A percentile compares a stretch with the other conserved stretches of the same genome.
phyloP scores from a whole-genome alignment of 176 grass and related monocot genomes.

The Oropetium thomaeum region DNA sequence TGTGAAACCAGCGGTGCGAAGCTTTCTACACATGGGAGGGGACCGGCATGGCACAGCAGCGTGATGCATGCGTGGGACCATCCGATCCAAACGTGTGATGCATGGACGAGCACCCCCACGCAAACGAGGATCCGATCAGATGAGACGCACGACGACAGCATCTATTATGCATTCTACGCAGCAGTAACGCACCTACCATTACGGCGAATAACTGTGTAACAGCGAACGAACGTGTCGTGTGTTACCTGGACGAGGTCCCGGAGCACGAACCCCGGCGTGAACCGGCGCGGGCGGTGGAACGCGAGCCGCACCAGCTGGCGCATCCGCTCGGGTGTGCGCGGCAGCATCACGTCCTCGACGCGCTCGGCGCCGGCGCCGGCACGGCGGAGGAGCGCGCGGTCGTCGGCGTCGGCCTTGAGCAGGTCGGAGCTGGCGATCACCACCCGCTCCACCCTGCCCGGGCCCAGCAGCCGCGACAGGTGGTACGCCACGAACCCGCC shows the following conservation, averaged over 20 bases:
- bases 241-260: conserved; percentile 54
- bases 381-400: conserved; percentile 47
- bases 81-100: too few species aligned
- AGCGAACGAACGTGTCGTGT: too few species aligned
- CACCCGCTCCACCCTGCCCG: conserved; percentile 37
- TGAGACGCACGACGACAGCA: too few species aligned
- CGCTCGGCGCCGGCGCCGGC: conserved; percentile 29
- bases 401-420: conserved; percentile 68
- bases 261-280: conserved; percentile 63
- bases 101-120: too few species aligned
- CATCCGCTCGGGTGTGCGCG: conserved; percentile 38
- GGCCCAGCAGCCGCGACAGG: conserved; percentile 54
- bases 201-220: too few species aligned
- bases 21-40: too few species aligned
- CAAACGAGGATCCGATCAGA: too few species aligned
- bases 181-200: too few species aligned
- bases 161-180: too few species aligned
- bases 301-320: conserved; percentile 35
- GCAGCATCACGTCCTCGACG: conserved; percentile 57
- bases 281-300: conserved; percentile 38
- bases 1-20: too few species aligned
- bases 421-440: conserved; percentile 88
- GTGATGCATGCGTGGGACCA: too few species aligned
- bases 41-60: too few species aligned
- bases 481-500: conserved; percentile 90